These are phyloP conservation scores for Colletotrichum sp. DNA, from an alignment of 2,329 filamentous ascomycete genomes.

Conservation along the genomic window DNA sequence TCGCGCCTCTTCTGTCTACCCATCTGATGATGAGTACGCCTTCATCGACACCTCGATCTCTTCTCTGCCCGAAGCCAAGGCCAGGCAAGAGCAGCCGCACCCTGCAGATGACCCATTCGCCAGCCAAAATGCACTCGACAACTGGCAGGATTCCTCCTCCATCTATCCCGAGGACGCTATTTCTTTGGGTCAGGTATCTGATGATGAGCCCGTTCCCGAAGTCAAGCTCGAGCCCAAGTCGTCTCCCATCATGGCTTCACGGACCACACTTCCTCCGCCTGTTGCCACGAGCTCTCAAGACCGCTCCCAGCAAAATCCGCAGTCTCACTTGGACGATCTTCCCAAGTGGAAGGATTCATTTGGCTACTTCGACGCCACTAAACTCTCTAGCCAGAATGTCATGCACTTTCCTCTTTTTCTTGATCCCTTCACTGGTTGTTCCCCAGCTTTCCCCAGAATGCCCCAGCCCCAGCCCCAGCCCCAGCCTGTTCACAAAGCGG, in stretches of 20 bases:
- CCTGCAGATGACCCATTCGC: neutral
- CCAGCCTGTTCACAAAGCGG: neutral
- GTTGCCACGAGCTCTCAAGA: neutral
- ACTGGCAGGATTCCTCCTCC: constrained; percentile 5
- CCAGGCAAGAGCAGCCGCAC: neutral
- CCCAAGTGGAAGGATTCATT: neutral
- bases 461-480: neutral
- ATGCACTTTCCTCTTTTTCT: neutral
- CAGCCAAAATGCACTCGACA: neutral
- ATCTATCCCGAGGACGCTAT: constrained; percentile 14
- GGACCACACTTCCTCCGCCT: neutral
- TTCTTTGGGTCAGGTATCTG: neutral
- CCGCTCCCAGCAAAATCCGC: neutral
- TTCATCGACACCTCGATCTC: neutral
- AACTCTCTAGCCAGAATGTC: neutral
- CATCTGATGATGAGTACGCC: neutral
- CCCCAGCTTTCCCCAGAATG: neutral
- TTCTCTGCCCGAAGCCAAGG: neutral
- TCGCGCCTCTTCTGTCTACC: neutral
- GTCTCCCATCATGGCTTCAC: neutral
- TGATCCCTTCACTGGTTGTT: neutral
- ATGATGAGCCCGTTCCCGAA: neutral
- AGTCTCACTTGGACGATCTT: constrained; percentile 14
- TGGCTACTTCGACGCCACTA: neutral
- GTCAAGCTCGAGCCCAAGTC: neutral